Conservation (phyloP, 306 rosid genomes). For the Castanea mollissima region DNA sequence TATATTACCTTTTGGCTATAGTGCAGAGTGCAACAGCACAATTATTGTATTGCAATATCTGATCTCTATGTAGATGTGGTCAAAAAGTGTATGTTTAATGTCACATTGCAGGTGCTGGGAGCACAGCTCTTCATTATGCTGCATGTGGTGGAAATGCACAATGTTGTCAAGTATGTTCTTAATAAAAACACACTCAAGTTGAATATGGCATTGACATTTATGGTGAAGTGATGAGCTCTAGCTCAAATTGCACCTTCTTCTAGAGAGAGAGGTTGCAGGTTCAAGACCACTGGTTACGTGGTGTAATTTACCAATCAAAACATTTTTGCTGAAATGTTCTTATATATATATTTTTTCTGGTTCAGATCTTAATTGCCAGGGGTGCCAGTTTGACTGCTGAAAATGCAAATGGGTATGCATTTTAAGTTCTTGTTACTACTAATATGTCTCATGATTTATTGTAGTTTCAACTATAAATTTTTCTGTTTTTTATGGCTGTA, state of each 20-base stretch:
- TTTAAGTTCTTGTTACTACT: conserved; percentile 19
- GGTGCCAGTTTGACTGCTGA: conserved; percentile 76
- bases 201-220: conserved; percentile 11
- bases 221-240: conserved; percentile 11
- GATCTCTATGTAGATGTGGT: not conserved
- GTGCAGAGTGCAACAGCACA: not conserved
- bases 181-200: not conserved
- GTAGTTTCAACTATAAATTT: not conserved
- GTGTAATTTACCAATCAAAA: too few species aligned
- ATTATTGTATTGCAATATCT: not conserved
- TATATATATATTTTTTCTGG: conserved; percentile 10
- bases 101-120: conserved; percentile 75
- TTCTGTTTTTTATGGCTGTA: not conserved
- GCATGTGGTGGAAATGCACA: conserved; percentile 98
- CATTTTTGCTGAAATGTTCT: conserved; percentile 25
- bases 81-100: conserved; percentile 13
- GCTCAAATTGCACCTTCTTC: too few species aligned
- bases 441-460: conserved; percentile 10
- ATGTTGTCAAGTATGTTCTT: conserved; percentile 74
- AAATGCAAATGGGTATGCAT: conserved; percentile 81
- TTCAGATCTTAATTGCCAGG: conserved; percentile 78
- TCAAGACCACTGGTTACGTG: too few species aligned
- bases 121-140: conserved; percentile 96
- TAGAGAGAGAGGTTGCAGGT: too few species aligned
- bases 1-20: not conserved